Evolutionary conservation across 305 asterid genomes (phyloP), one percentile per base, ranked within the genome.

Genomic region (Fraxinus floribunda): DNA sequence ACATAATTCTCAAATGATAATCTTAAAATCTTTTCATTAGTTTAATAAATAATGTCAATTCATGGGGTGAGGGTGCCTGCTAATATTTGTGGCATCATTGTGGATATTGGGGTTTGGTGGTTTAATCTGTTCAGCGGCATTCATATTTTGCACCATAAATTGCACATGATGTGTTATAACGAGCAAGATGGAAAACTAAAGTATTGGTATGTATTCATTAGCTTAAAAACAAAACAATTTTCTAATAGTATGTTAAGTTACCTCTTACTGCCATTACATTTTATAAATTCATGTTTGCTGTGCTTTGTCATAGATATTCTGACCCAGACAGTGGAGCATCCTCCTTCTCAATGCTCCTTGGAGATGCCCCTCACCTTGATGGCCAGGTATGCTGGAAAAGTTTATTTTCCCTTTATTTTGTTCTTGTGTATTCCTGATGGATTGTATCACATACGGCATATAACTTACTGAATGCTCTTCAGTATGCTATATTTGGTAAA

Each of bases 291-390:
- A 52, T 75, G n/a, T 77, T 39, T 77, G 35, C 70, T 44, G 10
- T 62, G 71, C 71, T 81, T 88, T 73, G 79, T 32, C 64, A 29
- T 81, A 91, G 94, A 91, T 89, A 81, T 84, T 88, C 92, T 52
- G 97, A 93, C 84, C 98, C 98, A 15, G 88, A 96, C 85, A 96
- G 97, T 85, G 99, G 93, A 82, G 86, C 90, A 80, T 96, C 99
- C 46, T 96, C 99, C 80, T 96, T 96, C 86, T 96, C 98, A 52
- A 91, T 96, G 78, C 97, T 96, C 73, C 98, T 96, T 84, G 98
- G 98, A 85, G 92, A 96, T 87, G 98, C 98, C 75, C 98, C 98
- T 78, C 98, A 94, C 87, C 99, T 95, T 83, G 98, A 94, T 88
- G 93, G 94, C 83, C 77, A 90, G 89, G 99, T 96, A 86, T 85